Evolutionary conservation across 805 yeast genomes (phyloP), one percentile per base, ranked within the genome.

Genomic region (Diddensiella transvaalensis): DNA sequence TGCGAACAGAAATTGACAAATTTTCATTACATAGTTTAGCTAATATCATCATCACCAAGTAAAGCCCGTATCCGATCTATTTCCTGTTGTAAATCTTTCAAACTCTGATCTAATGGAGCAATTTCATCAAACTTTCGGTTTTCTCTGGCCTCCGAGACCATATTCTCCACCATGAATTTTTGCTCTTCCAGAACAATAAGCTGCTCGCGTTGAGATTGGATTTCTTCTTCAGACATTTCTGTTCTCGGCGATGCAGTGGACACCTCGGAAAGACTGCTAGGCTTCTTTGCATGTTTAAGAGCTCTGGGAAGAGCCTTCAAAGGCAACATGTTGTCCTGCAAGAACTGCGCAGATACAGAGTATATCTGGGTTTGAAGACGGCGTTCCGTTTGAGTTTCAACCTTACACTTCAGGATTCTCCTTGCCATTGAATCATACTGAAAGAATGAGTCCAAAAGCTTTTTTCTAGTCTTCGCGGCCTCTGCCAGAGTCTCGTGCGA

Each of bases 141-240:
- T 54, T 73, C 75, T 51, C 82, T 85, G 32, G 83, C 79, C 11
- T 75, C 79, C 1, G 73, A 71, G 22, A 86, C 75, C 77, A 83
- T 78, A 13, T 79, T 74, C 49, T 79, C 78, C 2, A 91, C 81
- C 51, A 91, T 65, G 56, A 78, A 90, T 56, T 75, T 73, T 59
- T 90, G 98, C 61, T 90, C 98, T 51, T 83, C 83, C 60, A 88
- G 67, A 8, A 91, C 96, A 84, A 90, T 85, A 49, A 90, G 67
- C 54, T 84, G 83, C 55, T 88, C 91, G 40, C 93, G 67, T 26
- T 38, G 26, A 2, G 30, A 17, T 22, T 73, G 66, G 43, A 74
- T 74, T 38, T 89, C 72, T 29, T 35, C 32, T 29, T 42, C 46
- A 13, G 51, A 15, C 22, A 46, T 36, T 11, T 21, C 19, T 4